Evolutionary conservation across 192 early-diverging fungal species (phyloP).

Genomic region (Umbelopsis vinacea): DNA sequence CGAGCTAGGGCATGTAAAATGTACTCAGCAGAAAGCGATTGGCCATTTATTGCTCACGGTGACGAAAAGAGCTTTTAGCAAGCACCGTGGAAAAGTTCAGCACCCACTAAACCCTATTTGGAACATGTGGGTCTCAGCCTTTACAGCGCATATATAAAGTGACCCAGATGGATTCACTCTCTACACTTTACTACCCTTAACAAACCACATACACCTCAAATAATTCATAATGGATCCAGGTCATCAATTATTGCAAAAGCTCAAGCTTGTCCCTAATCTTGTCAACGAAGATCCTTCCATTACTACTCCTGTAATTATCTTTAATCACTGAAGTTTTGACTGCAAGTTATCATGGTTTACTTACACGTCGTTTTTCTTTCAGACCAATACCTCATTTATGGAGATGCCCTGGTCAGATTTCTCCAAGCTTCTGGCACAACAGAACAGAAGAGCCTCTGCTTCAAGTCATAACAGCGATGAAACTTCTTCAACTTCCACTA

Average conservation of each 20-base stretch:
- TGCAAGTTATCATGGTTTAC: not conserved
- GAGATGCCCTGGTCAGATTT: constrained; percentile 45
- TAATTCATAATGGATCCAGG: constrained; percentile 45
- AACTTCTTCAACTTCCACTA: constrained; percentile 3
- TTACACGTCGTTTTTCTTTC: not conserved
- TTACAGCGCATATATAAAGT: not conserved
- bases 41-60: not conserved
- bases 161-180: not conserved
- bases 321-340: not conserved
- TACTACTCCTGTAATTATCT: constrained; percentile 31
- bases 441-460: constrained; percentile 13
- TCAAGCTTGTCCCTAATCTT: constrained; percentile 46
- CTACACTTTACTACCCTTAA: not conserved
- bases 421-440: constrained; percentile 38
- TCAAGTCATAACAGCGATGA: constrained; percentile 10
- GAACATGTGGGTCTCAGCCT: constrained; percentile 1
- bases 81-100: constrained; percentile 9
- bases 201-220: not conserved
- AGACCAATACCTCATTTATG: constrained; percentile 43
- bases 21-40: not conserved
- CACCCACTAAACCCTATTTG: not conserved
- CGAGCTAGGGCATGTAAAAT: not conserved
- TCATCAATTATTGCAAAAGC: constrained; percentile 38
- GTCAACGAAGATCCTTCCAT: constrained; percentile 45
- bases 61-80: not conserved